Conservation (phyloP, 2,329 filamentous ascomycete genomes). For the Chaetomiaceae sp. region DNA sequence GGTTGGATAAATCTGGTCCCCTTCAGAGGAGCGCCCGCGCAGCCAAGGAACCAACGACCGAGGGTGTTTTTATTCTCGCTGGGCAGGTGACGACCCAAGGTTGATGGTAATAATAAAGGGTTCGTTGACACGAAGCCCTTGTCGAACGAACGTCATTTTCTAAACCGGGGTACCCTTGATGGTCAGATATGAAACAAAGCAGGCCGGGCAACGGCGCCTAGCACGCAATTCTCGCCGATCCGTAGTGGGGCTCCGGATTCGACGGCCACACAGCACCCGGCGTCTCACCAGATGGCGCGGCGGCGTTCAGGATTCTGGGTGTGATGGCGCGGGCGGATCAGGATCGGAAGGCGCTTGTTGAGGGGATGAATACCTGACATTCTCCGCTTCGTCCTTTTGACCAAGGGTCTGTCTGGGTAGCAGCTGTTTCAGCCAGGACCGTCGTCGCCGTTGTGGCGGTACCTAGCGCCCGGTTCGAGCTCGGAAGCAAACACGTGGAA, state of each 20-base stretch:
- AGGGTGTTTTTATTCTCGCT: background rate
- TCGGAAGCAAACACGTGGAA: too few species aligned
- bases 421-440: slow-evolving; percentile 13
- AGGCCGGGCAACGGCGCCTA: slow-evolving; percentile 16
- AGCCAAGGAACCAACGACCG: background rate
- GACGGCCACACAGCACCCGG: slow-evolving; percentile 9
- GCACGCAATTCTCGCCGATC: slow-evolving; percentile 18
- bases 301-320: slow-evolving; percentile 3
- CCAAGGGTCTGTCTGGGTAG: slow-evolving; percentile 15
- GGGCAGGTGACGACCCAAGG: background rate
- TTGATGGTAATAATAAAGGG: background rate
- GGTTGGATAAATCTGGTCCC: background rate
- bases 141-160: slow-evolving; percentile 10
- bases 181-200: slow-evolving; percentile 16
- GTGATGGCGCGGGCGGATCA: slow-evolving; percentile 2
- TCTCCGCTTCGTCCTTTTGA: background rate
- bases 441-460: background rate
- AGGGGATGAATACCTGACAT: slow-evolving; percentile 2
- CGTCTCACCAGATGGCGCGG: background rate
- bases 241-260: slow-evolving; percentile 6
- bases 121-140: background rate
- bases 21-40: too few species aligned
- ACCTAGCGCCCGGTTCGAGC: background rate
- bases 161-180: slow-evolving; percentile 8
- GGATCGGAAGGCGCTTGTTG: background rate